Evolutionary conservation across 139 green algal genomes (phyloP).

Genomic region (Klebsormidium nitens): DNA sequence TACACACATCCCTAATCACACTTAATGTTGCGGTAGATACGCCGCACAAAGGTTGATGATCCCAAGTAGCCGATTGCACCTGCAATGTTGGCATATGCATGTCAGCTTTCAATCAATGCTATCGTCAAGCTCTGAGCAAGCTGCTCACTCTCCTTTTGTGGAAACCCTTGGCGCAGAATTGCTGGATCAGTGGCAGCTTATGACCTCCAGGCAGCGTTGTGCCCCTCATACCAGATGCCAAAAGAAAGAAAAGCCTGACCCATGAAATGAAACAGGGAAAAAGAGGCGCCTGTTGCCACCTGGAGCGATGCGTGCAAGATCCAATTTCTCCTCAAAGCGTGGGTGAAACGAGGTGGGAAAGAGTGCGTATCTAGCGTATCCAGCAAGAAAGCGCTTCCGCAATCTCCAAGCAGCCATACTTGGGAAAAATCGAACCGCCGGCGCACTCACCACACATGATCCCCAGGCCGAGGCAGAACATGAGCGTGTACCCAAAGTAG

Average conservation of each 20-base stretch:
- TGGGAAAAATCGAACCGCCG: neutral
- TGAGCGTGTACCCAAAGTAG: conserved; percentile 96
- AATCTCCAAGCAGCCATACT: neutral
- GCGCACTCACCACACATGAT: conserved; percentile 62
- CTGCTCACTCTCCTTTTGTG: neutral
- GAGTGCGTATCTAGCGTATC: neutral
- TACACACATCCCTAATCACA: conserved; percentile 78
- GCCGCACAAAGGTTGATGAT: conserved; percentile 71
- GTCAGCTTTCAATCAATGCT: neutral
- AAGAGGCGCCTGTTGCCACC: no score
- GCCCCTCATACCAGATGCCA: neutral
- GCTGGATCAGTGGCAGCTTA: no score
- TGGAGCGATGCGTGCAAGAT: no score
- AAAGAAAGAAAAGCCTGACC: neutral
- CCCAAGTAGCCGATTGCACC: conserved; percentile 78
- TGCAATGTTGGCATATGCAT: conserved; percentile 1
- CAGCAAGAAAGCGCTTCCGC: neutral
- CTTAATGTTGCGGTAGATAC: conserved; percentile 92
- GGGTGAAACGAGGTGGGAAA: neutral
- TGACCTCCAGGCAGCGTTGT: no score
- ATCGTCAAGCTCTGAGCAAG: neutral
- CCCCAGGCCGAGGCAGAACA: conserved; percentile 78
- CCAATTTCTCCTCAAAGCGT: no score
- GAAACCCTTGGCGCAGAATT: neutral
- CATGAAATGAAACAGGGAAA: conserved; percentile 2